Evolutionary conservation across 2,329 filamentous ascomycete species (phyloP).

Genomic region (Alternaria sp.): DNA sequence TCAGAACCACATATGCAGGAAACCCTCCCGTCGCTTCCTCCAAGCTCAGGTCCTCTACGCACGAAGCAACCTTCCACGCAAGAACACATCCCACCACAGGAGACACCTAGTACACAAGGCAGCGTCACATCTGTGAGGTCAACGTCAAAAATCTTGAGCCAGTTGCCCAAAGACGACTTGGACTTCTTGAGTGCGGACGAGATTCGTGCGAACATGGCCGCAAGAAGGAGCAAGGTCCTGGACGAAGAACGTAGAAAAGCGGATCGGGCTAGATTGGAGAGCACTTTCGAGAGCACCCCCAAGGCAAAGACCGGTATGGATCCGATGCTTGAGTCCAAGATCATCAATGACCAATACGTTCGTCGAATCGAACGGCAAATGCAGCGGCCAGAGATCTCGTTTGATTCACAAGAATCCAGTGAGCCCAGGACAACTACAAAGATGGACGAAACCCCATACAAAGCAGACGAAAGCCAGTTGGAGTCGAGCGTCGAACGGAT

Average conservation of each 20-base stretch:
- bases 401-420: background rate
- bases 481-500: slow-evolving; percentile 39
- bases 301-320: slow-evolving; percentile 21
- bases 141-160: slow-evolving; percentile 38
- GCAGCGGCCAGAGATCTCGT: slow-evolving; percentile 7
- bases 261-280: slow-evolving; percentile 35
- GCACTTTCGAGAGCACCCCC: slow-evolving; percentile 27
- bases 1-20: background rate
- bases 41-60: background rate
- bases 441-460: background rate
- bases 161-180: slow-evolving; percentile 48
- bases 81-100: background rate
- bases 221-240: slow-evolving; percentile 17
- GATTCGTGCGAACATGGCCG: slow-evolving; percentile 53
- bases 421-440: background rate
- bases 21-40: background rate
- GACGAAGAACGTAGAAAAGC: slow-evolving; percentile 20
- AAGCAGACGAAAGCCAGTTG: slow-evolving; percentile 3
- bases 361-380: slow-evolving; percentile 34
- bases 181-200: slow-evolving; percentile 51
- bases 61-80: background rate
- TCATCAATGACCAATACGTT: slow-evolving; percentile 39
- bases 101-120: background rate
- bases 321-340: slow-evolving; percentile 30
- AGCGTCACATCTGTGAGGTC: slow-evolving; percentile 10